A percentile compares a stretch with the other conserved stretches of the same genome.
phyloP scores from a whole-genome alignment of 164 flowering plant species.

The Protea cynaroides region DNA sequence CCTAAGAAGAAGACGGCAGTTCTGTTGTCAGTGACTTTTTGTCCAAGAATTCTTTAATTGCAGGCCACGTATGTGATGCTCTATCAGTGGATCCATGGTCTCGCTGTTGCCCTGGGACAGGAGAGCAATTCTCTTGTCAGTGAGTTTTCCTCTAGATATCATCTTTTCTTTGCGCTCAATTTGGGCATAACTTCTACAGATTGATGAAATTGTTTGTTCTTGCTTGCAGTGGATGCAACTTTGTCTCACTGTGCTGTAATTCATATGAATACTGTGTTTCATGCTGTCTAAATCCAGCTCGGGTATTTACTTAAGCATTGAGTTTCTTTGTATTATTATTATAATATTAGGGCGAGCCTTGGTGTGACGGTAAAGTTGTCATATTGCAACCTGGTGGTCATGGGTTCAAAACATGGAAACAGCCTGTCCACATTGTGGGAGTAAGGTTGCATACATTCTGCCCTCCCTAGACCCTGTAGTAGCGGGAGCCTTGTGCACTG shows the following conservation, averaged over 20 bases:
- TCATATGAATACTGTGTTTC: slow-evolving; percentile 94
- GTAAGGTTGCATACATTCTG: too few relatives aligned
- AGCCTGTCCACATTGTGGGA: too few relatives aligned
- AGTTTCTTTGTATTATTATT: not conserved
- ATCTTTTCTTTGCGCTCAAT: not conserved
- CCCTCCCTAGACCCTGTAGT: too few relatives aligned
- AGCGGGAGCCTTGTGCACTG: too few relatives aligned
- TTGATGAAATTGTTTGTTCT: slow-evolving; percentile 7
- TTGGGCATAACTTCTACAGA: not conserved
- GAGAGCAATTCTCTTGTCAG: slow-evolving; percentile 83
- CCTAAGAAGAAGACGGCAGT: too few relatives aligned
- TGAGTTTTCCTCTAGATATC: slow-evolving; percentile 42
- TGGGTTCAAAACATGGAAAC: too few relatives aligned
- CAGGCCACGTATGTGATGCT: slow-evolving; percentile 85
- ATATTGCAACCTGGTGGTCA: too few relatives aligned
- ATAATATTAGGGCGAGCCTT: too few relatives aligned
- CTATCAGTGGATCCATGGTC: slow-evolving; percentile 60
- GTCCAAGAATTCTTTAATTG: slow-evolving; percentile 7
- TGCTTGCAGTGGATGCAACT: slow-evolving; percentile 75
- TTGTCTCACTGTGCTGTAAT: slow-evolving; percentile 79
- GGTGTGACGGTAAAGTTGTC: too few relatives aligned
- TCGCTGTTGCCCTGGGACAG: slow-evolving; percentile 69
- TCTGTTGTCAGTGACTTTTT: too few relatives aligned
- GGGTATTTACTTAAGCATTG: slow-evolving; percentile 26
- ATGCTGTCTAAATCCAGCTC: slow-evolving; percentile 77